phyloP scores from a whole-genome alignment of 1,139 yeast genomes.

The Suhomyces bokatorum region DNA sequence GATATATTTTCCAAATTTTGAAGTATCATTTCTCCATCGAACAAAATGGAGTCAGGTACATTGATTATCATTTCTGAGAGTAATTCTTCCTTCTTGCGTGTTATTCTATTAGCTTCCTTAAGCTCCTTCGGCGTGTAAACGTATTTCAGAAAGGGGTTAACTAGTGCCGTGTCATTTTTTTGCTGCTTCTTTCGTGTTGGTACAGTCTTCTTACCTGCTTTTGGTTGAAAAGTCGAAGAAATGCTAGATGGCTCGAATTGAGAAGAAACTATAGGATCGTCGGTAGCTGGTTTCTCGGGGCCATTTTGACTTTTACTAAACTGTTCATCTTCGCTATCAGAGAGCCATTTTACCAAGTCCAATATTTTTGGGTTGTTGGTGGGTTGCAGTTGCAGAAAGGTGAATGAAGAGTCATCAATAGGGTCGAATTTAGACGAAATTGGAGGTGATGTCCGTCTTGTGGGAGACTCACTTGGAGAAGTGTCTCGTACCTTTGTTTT shows the following conservation, averaged over 20 bases:
- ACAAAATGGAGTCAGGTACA: constrained; percentile 24
- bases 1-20: constrained; percentile 16
- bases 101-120: constrained; percentile 51
- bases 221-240: not conserved
- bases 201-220: not conserved
- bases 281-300: not conserved
- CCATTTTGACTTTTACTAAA: not conserved
- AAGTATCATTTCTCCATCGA: constrained; percentile 11
- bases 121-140: constrained; percentile 33
- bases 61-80: constrained; percentile 50
- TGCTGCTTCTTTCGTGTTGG: not conserved
- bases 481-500: too few species aligned
- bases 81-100: constrained; percentile 51
- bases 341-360: constrained; percentile 30
- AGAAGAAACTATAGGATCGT: not conserved
- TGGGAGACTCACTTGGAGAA: not conserved
- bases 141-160: constrained; percentile 8
- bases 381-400: constrained; percentile 13
- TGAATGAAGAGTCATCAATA: constrained; percentile 16
- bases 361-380: constrained; percentile 12
- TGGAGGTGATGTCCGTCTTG: constrained; percentile 3
- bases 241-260: not conserved
- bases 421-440: constrained; percentile 13
- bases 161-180: not conserved
- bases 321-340: constrained; percentile 26